These are phyloP conservation scores for Poa pratensis DNA, from an alignment of 176 grass and related monocot genomes.

Conservation along the genomic window DNA sequence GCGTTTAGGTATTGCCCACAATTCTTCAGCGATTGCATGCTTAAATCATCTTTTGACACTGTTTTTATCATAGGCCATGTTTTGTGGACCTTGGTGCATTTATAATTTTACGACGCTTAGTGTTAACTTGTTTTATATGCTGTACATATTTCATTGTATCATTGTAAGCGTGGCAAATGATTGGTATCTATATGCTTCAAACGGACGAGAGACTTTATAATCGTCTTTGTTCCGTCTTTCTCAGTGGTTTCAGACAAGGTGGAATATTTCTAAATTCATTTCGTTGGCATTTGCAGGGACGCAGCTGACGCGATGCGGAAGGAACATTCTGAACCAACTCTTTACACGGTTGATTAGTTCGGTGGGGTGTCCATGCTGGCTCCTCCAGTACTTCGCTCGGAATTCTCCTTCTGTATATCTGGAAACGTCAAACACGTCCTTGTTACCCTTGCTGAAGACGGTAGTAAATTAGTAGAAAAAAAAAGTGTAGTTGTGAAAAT, in stretches of 20 bases:
- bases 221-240: neutral
- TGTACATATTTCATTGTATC: neutral
- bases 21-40: neutral
- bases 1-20: neutral
- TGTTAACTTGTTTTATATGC: neutral
- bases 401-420: neutral
- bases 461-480: too few relatives aligned
- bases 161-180: neutral
- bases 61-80: neutral
- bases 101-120: neutral
- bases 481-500: too few relatives aligned
- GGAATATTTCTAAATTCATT: neutral
- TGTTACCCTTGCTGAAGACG: too few relatives aligned
- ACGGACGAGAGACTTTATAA: too few relatives aligned
- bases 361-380: neutral
- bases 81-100: neutral
- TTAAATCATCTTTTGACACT: neutral
- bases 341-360: neutral
- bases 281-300: neutral
- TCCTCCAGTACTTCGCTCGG: neutral
- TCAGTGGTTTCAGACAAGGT: neutral
- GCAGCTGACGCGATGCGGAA: slow-evolving; percentile 2
- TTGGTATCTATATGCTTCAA: neutral
- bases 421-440: too few relatives aligned
- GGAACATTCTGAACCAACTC: neutral